Evolutionary conservation across 768 basidiomycete species (phyloP), one percentile per base, ranked within the genome.

Genomic region (Lyophyllum semitale): DNA sequence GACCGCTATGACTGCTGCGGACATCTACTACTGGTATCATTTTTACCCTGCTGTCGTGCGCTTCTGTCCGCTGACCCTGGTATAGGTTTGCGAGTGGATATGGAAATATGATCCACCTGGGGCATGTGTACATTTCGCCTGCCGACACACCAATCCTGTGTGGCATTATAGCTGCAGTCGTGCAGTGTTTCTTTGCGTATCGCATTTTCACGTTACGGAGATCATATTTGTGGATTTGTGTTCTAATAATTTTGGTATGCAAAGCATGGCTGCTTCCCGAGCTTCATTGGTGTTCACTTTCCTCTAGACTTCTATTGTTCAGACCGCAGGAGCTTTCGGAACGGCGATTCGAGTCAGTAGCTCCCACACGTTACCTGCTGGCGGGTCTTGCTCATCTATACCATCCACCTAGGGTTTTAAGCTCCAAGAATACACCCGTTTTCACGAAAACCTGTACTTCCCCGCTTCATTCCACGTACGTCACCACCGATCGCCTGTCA

Each of bases 101-200:
- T 38, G 63, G 65, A 7, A 58, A 64, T 29, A 18, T 52, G 37
- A 45, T 23, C 9, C 53, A 54, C 13, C 42, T 64, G 1, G 61
- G 53, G 11, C 46, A 56, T 26, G 61, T 66, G 27, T 57, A 63
- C 41, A 54, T 63, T 23, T 57, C 63, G 1, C 61, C 60, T 18
- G 59, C 54, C n/a, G 58, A 59, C 33, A 59, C 58, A 2, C 61
- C 61, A 9, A 43, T 63, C 5, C 32, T 66, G 1, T 61, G 63
- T 23, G 61, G 60, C 1, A 59, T 62, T 23, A 66, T 53, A 40
- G 62, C 63, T 4, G 55, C 35, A 0, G 43, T 64, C 8, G 65
- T 64, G 12, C 66, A 67, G 20, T 46, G 37, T 11, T 67, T 58
- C 54, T 67, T 62, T 50, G 59, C 59, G 0, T 60, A 62, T 48